Base-by-base conservation (phyloP, 306 rosid species). In the Vigna hirtella region DNA sequence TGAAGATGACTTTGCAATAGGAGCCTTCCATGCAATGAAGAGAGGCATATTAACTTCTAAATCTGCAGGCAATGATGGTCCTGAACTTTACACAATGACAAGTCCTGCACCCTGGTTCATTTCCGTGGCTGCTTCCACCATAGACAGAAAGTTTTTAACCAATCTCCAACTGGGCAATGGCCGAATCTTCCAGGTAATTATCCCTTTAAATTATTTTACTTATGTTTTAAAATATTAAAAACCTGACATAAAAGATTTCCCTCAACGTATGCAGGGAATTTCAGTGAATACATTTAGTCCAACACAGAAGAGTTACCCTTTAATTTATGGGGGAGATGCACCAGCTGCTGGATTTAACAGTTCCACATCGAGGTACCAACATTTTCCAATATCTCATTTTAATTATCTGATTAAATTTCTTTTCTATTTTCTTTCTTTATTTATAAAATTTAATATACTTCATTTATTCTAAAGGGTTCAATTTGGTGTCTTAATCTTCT, bases 111-210 rank as follows among this genome's bases (percentile, higher is more conserved):
- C 90, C 0, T 90, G 94, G 94, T 4, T 45, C 0, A 65, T 90
- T 26, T 72, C 84, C 17, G 91, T 87, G 45, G 90, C 86, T 57
- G 91, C 94, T 9, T 75, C 80, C 74, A 87, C 88, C 18, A 82
- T 76, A 4, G 91, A 87, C 24, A 79, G 90, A 10, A 79, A 75
- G 65, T 86, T 90, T 74, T 30, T 70, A 3, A 77, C 91, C 5
- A 40, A 50, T 22, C 78, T 87, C 5, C 61, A 4, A 34, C 69
- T 82, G 50, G 91, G 90, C 53, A 15, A 49, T 49, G 18, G 18
- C 18, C 18, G 0, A 17, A 49, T 16, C 18, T 15, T 49, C 6
- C 8, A 49, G 8, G 53, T 15, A 49, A 15, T 42, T 42, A 1
- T 42, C 47, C 47, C 47, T 42, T 42, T 42, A 42, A 42, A 6